A percentile compares a stretch with the other conserved stretches of the same genome.
Conservation (phyloP, 805 yeast genomes). For the Lachancea sp. region DNA sequence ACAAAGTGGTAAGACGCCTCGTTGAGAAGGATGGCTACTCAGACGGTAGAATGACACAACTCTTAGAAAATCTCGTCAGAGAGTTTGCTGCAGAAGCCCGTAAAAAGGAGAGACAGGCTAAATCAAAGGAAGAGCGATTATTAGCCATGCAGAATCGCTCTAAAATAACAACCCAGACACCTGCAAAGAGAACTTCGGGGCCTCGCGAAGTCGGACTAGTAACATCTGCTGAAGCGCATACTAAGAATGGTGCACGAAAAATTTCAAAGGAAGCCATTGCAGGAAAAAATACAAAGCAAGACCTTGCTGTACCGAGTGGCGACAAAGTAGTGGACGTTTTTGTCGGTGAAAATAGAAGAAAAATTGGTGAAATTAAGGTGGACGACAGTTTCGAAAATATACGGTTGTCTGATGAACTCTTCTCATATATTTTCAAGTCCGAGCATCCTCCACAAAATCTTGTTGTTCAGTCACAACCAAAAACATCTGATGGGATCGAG, state of each 20-base stretch:
- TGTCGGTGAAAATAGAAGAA: neutral
- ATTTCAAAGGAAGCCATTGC: neutral
- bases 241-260: neutral
- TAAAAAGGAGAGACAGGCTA: conserved; percentile 7
- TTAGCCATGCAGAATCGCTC: neutral
- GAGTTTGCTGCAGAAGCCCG: neutral
- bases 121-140: neutral
- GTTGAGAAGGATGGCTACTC: conserved; percentile 11
- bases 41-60: conserved; percentile 11
- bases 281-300: neutral
- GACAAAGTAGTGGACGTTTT: conserved; percentile 2
- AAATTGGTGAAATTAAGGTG: conserved; percentile 10
- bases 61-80: conserved; percentile 14
- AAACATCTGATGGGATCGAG: neutral
- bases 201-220: neutral
- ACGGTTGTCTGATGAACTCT: conserved; percentile 8
- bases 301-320: neutral
- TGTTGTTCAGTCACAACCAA: neutral
- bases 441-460: neutral
- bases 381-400: conserved; percentile 14
- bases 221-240: neutral
- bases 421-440: neutral
- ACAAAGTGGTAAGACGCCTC: conserved; percentile 16
- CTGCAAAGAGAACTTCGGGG: neutral
- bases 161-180: neutral